A percentile compares a stretch with the other conserved stretches of the same genome.
phyloP scores from a whole-genome alignment of 2,329 filamentous ascomycete species.

The Diaporthe ilicicola region DNA sequence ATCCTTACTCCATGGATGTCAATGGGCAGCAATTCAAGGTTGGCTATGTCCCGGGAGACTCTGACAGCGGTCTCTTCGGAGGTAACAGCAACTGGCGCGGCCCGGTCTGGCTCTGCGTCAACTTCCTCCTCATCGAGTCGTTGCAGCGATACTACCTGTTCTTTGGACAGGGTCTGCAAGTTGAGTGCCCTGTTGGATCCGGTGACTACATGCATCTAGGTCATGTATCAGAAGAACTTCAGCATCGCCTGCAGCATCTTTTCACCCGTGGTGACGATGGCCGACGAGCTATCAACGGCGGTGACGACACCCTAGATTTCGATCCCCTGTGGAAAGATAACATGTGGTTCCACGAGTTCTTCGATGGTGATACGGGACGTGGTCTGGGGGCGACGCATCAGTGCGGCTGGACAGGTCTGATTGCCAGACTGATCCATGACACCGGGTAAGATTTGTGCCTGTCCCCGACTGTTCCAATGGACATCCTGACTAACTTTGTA shows the following conservation, averaged over 20 bases:
- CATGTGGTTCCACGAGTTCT: slow-evolving; percentile 97
- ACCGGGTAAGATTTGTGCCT: slow-evolving; percentile 75
- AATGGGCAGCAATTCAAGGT: slow-evolving; percentile 91
- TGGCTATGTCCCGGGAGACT: slow-evolving; percentile 92
- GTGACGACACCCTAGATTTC: slow-evolving; percentile 86
- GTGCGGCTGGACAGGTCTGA: slow-evolving; percentile 94
- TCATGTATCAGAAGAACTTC: slow-evolving; percentile 92
- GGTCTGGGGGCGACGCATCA: slow-evolving; percentile 93
- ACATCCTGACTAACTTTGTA: slow-evolving; percentile 49
- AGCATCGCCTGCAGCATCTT: slow-evolving; percentile 92
- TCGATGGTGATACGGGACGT: slow-evolving; percentile 89
- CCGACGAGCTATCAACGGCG: slow-evolving; percentile 86
- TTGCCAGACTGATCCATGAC: slow-evolving; percentile 97
- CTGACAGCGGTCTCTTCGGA: slow-evolving; percentile 92
- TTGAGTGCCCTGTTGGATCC: slow-evolving; percentile 93
- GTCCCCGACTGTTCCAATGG: background rate
- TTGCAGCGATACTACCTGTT: slow-evolving; percentile 97
- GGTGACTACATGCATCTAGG: slow-evolving; percentile 96
- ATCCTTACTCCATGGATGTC: slow-evolving; percentile 95
- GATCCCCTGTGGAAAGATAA: slow-evolving; percentile 93
- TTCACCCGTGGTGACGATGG: slow-evolving; percentile 87
- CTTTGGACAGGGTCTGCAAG: slow-evolving; percentile 86
- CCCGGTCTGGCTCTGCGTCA: slow-evolving; percentile 95
- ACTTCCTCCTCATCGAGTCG: slow-evolving; percentile 92
- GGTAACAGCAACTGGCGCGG: slow-evolving; percentile 99